Conservation (phyloP, 345 rosid species). For the Abelmoschus esculentus region DNA sequence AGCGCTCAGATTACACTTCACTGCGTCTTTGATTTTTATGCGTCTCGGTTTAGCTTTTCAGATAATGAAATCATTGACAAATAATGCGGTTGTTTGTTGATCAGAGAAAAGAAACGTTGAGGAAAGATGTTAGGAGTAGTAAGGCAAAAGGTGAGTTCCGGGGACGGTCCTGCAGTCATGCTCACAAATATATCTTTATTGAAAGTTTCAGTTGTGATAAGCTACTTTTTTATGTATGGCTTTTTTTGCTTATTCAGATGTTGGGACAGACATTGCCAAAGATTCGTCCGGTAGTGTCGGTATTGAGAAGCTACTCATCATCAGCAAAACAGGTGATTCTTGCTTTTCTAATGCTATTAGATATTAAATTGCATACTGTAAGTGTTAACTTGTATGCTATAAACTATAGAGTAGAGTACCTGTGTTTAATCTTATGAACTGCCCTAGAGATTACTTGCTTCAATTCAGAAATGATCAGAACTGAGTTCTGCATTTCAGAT, state of each 20-base stretch:
- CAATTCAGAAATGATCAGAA: not conserved
- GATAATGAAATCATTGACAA: not conserved
- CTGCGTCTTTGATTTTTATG: not conserved
- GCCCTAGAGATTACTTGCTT: not conserved
- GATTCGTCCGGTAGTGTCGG: conserved; percentile 30
- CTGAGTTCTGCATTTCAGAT: not conserved
- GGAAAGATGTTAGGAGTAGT: conserved; percentile 43
- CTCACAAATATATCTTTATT: not conserved
- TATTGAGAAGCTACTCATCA: conserved; percentile 48
- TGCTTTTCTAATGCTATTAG: not conserved
- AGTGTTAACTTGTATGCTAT: not conserved
- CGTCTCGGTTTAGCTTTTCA: not conserved
- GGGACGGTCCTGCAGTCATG: conserved; percentile 10
- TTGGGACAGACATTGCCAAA: conserved; percentile 27
- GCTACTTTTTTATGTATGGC: not conserved
- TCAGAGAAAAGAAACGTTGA: not conserved
- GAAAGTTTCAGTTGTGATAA: not conserved
- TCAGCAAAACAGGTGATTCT: conserved; percentile 43
- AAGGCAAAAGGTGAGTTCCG: conserved; percentile 32
- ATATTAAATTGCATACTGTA: not conserved
- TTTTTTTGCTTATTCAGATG: conserved; percentile 19
- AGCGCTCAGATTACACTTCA: not conserved
- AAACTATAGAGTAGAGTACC: not conserved
- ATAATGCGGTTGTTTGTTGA: not conserved
- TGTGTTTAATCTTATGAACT: not conserved